phyloP scores from a whole-genome alignment of 2,329 filamentous ascomycete genomes.

The Fusarium sp. region DNA sequence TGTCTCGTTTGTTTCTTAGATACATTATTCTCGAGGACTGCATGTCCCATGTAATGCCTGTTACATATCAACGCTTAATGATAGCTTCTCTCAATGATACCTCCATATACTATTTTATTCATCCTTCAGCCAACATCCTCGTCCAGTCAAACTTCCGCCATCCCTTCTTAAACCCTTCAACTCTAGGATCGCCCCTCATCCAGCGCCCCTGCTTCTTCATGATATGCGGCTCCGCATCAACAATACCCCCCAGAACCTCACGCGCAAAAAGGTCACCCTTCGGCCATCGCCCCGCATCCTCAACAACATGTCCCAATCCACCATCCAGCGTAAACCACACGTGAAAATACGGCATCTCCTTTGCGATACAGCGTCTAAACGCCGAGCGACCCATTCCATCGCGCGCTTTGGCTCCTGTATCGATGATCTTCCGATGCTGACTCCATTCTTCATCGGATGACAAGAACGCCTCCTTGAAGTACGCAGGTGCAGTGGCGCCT shows the following conservation, averaged over 20 bases:
- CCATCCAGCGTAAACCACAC: conserved; percentile 96
- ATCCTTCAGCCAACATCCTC: conserved; percentile 63
- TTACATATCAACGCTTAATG: conserved; percentile 28
- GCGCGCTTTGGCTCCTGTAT: conserved; percentile 77
- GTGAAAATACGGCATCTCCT: conserved; percentile 99
- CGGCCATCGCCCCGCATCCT: conserved; percentile 88
- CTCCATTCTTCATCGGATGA: conserved; percentile 92
- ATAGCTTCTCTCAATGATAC: conserved; percentile 1
- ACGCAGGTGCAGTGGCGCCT: conserved; percentile 92
- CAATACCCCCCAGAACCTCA: conserved; percentile 92
- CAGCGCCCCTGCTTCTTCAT: conserved; percentile 93
- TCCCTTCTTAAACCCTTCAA: conserved; percentile 82
- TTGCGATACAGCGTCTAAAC: conserved; percentile 85
- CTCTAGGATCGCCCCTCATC: conserved; percentile 75
- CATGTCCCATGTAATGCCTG: conserved; percentile 42
- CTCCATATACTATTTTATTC: background rate
- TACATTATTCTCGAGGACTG: conserved; percentile 44
- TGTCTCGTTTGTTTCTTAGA: conserved; percentile 29
- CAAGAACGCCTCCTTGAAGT: conserved; percentile 95
- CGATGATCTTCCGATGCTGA: conserved; percentile 94
- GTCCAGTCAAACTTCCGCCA: conserved; percentile 97
- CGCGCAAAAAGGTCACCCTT: conserved; percentile 91
- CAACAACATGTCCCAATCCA: conserved; percentile 91
- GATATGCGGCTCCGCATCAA: conserved; percentile 83
- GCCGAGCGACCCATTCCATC: conserved; percentile 79